Percentiles rank a stretch among this genome's conserved stretches.
Evolutionary conservation across 139 green algal genomes (phyloP).

Genomic region (Micromonas pusilla): DNA sequence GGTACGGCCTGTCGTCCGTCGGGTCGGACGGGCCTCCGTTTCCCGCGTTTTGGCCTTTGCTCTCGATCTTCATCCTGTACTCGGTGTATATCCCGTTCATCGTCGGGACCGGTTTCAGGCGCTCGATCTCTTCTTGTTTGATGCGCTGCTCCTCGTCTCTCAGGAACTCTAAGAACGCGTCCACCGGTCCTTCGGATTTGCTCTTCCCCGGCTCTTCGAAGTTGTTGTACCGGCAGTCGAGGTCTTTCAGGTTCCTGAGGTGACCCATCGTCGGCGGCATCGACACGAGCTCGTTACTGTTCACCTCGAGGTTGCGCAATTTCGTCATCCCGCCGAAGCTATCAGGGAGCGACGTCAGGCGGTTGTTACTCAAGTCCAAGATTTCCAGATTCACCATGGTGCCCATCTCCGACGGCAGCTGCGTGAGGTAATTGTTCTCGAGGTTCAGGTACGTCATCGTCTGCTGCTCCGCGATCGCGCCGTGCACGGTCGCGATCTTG

Average conservation of each 20-base stretch:
- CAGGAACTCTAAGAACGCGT: constrained; percentile 67
- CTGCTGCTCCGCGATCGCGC: too few relatives aligned
- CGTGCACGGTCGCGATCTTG: too few relatives aligned
- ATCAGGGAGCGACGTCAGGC: constrained; percentile 20
- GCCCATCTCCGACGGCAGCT: constrained; percentile 63
- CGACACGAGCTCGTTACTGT: constrained; percentile 60
- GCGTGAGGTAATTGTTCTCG: constrained; percentile 70
- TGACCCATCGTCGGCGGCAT: constrained; percentile 65
- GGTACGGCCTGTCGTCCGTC: constrained; percentile 43
- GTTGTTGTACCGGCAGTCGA: constrained; percentile 60
- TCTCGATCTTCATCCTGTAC: constrained; percentile 45
- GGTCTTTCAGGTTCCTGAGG: constrained; percentile 42
- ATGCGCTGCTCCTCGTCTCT: constrained; percentile 75
- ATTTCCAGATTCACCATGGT: constrained; percentile 47
- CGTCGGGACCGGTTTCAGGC: constrained; percentile 70
- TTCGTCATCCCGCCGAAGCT: not conserved
- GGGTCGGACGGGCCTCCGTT: too few relatives aligned
- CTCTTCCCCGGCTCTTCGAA: constrained; percentile 60
- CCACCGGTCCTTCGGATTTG: constrained; percentile 67
- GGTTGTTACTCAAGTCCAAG: constrained; percentile 30
- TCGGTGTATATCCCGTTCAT: constrained; percentile 45
- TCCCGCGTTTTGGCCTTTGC: too few relatives aligned
- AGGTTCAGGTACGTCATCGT: too few relatives aligned
- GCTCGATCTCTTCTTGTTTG: constrained; percentile 72
- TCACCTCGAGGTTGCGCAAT: constrained; percentile 57